A percentile compares a stretch with the other conserved stretches of the same genome.
These are phyloP conservation scores for Gossypium schwendimanii DNA, from an alignment of 441 rosid genomes.

Conservation along the genomic window DNA sequence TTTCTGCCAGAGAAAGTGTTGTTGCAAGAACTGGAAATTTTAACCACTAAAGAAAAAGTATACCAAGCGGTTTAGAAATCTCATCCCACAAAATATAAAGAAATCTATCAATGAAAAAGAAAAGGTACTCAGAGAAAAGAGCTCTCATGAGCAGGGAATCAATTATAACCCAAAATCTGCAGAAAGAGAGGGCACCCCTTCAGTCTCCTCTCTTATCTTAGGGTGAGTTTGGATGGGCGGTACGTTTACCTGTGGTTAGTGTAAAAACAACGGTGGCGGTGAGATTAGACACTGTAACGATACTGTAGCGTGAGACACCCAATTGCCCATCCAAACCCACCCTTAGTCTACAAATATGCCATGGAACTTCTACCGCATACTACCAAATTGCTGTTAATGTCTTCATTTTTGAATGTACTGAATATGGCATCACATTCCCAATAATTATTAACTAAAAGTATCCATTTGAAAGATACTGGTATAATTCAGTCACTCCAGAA, in stretches of 20 bases:
- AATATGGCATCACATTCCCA: not conserved
- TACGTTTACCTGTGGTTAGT: no score
- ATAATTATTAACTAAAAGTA: not conserved
- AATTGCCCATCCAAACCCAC: no score
- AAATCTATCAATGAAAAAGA: not conserved
- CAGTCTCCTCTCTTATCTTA: not conserved
- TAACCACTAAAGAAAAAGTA: not conserved
- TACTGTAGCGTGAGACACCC: no score
- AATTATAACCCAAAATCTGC: not conserved
- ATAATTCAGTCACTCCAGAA: not conserved
- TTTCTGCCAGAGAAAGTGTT: not conserved
- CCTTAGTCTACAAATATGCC: not conserved
- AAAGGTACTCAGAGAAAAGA: not conserved
- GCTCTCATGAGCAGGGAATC: not conserved
- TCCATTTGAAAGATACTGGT: not conserved
- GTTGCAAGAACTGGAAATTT: not conserved
- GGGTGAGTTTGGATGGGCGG: no score
- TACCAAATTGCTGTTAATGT: not conserved
- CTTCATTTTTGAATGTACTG: not conserved
- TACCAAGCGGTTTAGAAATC: not conserved
- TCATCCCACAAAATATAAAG: not conserved
- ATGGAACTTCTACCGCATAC: not conserved
- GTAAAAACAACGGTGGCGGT: no score
- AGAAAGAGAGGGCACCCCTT: not conserved
- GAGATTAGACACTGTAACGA: no score